Base-by-base conservation (phyloP, 768 basidiomycete species). In the Termitomyces sp. region DNA sequence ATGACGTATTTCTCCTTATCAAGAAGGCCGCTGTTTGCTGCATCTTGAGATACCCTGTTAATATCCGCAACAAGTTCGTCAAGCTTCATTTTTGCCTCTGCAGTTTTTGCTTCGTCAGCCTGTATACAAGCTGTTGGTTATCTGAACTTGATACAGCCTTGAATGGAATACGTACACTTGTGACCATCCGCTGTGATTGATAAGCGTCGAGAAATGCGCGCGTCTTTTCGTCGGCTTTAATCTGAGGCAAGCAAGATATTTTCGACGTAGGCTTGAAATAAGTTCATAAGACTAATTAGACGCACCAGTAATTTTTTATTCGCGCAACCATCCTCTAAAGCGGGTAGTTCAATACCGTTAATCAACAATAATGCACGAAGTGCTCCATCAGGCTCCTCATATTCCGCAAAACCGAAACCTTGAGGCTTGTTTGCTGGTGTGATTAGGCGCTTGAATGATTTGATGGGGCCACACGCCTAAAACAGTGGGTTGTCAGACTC, bases 191-290 rank as follows among this genome's bases (percentile, higher is more conserved):
- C 66, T 89, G 86, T 18, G 86, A 78, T 54, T 86, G 81, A 70
- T 93, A 97, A 36, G 90, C 88, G 64, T 98, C 94, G 60, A 98
- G 72, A 66, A 95, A 92, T 9, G 83, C 79, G 53, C 87, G 86
- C 0, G 94, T 97, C 75, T 97, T 97, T 74, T 97, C 94, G 71
- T 99, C 97, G 58, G 93, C 94, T 76, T 96, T 98, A 61, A 98
- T 86, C 89, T 93, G 68, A n/a, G 31, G 22, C 46, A 49, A 30
- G 11, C 46, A 49, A 30, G 16, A 44, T 45, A 57, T 27, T 34
- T 48, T 67, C 63, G 73, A 75, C 70, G 76, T 78, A 78, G 78
- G 75, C 68, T 66, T 74, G 76, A 79, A 78, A 73, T 64, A 67
- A 73, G 50, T 74, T 70, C 34, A 67, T 75, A 75, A 65, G 62